Conservation (phyloP, 495 filamentous ascomycete genomes). For the Podospora anserina region DNA sequence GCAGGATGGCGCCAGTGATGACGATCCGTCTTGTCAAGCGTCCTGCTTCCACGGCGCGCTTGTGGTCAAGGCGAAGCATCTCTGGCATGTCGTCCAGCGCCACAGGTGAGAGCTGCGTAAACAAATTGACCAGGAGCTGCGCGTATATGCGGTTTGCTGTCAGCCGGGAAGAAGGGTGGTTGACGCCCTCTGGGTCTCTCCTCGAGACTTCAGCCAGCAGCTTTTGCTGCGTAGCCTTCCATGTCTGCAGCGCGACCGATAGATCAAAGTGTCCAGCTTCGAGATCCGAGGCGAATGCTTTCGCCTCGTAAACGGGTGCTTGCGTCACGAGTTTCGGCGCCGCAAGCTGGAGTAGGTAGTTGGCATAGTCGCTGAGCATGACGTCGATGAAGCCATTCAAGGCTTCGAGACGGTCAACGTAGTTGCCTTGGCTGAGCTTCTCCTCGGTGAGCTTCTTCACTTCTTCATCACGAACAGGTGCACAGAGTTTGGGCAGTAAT, state of each 20-base stretch:
- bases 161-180: constrained; percentile 51
- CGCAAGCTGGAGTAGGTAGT: constrained; percentile 80
- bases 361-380: constrained; percentile 91
- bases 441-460: constrained; percentile 76
- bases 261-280: constrained; percentile 57
- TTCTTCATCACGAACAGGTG: constrained; percentile 81
- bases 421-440: constrained; percentile 63
- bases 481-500: constrained; percentile 90
- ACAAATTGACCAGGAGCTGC: constrained; percentile 62
- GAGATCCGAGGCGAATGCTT: constrained; percentile 68
- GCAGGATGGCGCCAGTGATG: constrained; percentile 72
- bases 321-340: constrained; percentile 80
- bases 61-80: constrained; percentile 75
- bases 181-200: constrained; percentile 66
- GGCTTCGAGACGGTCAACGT: constrained; percentile 78
- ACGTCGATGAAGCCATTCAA: constrained; percentile 84
- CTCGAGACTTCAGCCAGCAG: constrained; percentile 67
- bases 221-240: constrained; percentile 64
- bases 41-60: constrained; percentile 65
- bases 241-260: constrained; percentile 65
- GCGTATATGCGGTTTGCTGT: constrained; percentile 74
- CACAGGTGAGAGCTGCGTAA: constrained; percentile 51
- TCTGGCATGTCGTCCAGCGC: constrained; percentile 67
- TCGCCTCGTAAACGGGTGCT: constrained; percentile 74
- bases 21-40: constrained; percentile 68